A percentile compares a stretch with the other conserved stretches of the same genome.
These are phyloP conservation scores for Hibiscus trionum DNA, from an alignment of 345 rosid genomes.

Conservation along the genomic window DNA sequence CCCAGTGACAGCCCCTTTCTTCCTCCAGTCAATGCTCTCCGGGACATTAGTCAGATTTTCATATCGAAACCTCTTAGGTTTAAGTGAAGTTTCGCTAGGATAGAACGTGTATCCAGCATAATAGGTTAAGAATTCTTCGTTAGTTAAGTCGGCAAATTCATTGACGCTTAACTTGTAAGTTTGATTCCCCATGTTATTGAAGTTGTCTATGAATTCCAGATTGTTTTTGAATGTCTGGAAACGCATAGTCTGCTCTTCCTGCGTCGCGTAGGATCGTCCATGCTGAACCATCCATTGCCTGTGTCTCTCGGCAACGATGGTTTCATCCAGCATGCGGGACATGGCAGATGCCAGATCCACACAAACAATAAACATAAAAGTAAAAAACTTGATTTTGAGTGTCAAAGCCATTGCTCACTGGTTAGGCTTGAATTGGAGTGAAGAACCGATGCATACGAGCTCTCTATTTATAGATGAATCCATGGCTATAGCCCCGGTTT, in stretches of 20 bases:
- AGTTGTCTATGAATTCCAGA: constrained; percentile 28
- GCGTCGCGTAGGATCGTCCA: constrained; percentile 22
- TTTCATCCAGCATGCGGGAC: constrained; percentile 15
- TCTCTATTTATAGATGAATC: constrained; percentile 2
- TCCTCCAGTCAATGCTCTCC: constrained; percentile 29
- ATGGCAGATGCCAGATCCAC: constrained; percentile 14
- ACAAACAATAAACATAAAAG: constrained; percentile 12
- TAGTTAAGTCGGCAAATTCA: constrained; percentile 40
- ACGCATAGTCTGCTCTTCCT: constrained; percentile 28
- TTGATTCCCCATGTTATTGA: constrained; percentile 21
- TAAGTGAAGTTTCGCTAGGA: background rate
- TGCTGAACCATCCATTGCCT: constrained; percentile 35
- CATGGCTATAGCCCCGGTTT: background rate
- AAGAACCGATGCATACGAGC: background rate
- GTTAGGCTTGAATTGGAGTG: background rate
- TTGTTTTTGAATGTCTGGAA: constrained; percentile 36
- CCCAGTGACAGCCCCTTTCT: constrained; percentile 31
- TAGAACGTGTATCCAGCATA: constrained; percentile 24
- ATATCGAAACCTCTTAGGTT: constrained; percentile 12
- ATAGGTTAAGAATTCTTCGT: constrained; percentile 35
- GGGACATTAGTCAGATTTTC: constrained; percentile 19
- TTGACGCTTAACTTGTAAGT: constrained; percentile 33
- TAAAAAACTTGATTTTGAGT: background rate
- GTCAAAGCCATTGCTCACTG: constrained; percentile 6
- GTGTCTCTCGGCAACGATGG: constrained; percentile 23